Percentiles rank a stretch among this genome's conserved stretches.
These are phyloP conservation scores for Groenewaldozyma salmanticensis DNA, from an alignment of 805 yeast genomes.

Conservation along the genomic window DNA sequence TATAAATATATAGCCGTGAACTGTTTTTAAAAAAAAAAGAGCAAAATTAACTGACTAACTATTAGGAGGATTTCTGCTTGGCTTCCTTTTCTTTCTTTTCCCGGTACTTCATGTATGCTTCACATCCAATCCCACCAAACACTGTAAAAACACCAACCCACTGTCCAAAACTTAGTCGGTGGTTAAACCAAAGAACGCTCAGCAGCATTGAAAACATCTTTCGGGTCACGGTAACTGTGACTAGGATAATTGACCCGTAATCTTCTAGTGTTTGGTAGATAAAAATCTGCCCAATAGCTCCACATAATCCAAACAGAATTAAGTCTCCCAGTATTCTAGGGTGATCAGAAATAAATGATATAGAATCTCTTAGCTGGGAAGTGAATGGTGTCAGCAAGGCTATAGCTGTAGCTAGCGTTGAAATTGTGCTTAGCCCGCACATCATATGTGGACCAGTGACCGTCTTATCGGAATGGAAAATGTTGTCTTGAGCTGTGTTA, in stretches of 20 bases:
- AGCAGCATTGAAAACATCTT: constrained; percentile 93
- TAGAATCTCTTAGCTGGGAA: constrained; percentile 44
- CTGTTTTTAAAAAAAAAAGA: no score
- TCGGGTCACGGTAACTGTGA: constrained; percentile 92
- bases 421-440: constrained; percentile 52
- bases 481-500: constrained; percentile 84
- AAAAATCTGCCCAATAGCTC: constrained; percentile 91
- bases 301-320: constrained; percentile 59
- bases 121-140: constrained; percentile 77
- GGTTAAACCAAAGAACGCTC: constrained; percentile 84
- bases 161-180: constrained; percentile 50
- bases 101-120: constrained; percentile 44
- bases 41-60: background rate
- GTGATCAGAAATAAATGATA: constrained; percentile 38
- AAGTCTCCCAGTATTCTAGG: constrained; percentile 53
- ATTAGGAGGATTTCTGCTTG: background rate
- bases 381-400: constrained; percentile 39
- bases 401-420: constrained; percentile 33
- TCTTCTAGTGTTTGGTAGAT: constrained; percentile 74
- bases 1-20: constrained; percentile 3
- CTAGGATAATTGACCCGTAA: constrained; percentile 76
- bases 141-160: constrained; percentile 76
- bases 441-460: constrained; percentile 83
- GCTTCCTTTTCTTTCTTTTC: constrained; percentile 3
- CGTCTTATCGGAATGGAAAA: constrained; percentile 43